phyloP scores from a whole-genome alignment of 768 basidiomycete species.

The Mycena rosella region DNA sequence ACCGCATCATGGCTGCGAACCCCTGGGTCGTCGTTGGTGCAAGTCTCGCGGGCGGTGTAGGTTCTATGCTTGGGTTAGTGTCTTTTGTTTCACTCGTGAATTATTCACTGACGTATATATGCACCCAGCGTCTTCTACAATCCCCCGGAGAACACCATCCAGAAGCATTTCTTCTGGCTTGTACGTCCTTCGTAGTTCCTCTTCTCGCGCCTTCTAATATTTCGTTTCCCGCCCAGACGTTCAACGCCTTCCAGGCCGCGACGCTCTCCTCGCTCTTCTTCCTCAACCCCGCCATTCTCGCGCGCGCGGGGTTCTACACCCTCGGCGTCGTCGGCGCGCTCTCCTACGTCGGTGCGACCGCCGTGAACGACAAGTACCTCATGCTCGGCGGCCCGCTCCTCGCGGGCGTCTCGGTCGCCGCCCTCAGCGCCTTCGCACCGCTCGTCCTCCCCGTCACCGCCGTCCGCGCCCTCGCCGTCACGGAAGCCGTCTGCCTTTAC shows the following conservation, averaged over 20 bases:
- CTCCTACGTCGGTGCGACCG: constrained; percentile 91
- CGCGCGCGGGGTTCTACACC: constrained; percentile 90
- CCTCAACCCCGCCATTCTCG: constrained; percentile 85
- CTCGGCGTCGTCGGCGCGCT: constrained; percentile 88
- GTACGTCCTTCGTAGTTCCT: constrained; percentile 53
- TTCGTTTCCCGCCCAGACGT: constrained; percentile 65
- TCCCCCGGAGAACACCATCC: constrained; percentile 78
- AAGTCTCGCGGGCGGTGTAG: constrained; percentile 83
- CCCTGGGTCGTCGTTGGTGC: constrained; percentile 90
- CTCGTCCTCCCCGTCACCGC: constrained; percentile 87
- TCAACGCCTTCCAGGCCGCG: constrained; percentile 89
- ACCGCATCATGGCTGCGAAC: constrained; percentile 85
- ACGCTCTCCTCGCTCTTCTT: constrained; percentile 93
- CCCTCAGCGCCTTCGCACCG: constrained; percentile 87
- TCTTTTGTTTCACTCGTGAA: too few species aligned
- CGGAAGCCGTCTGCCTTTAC: constrained; percentile 85
- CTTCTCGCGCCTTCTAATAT: not conserved
- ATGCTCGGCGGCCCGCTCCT: constrained; percentile 90
- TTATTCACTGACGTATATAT: too few species aligned
- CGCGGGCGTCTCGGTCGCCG: constrained; percentile 90
- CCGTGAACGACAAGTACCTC: constrained; percentile 86
- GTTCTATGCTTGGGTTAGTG: constrained; percentile 92
- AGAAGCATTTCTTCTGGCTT: constrained; percentile 88
- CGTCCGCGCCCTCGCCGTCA: constrained; percentile 78
- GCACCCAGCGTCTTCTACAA: constrained; percentile 83